Base-by-base conservation (phyloP, 331 rosid species). In the Cydonia oblonga region DNA sequence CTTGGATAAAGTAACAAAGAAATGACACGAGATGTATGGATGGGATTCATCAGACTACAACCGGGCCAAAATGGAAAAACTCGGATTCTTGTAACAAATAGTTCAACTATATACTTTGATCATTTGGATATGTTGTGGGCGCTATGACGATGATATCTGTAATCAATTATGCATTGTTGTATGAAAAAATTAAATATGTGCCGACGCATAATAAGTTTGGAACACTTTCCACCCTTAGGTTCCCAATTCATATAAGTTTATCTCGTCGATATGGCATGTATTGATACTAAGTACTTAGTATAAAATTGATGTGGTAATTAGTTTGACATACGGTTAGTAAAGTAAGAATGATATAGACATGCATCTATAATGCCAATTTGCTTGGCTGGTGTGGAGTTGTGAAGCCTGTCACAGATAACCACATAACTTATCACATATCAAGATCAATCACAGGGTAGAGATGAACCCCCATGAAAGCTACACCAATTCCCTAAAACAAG, bases 221-320 rank as follows among this genome's bases (percentile, higher is more conserved):
- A 0, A 49, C 7, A 49, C 4, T 2, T 5, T 6, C 4, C 0
- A 6, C 0, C 0, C 3, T 16, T 3, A 49, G 1, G 4, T 49
- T 0, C 2, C 4, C 3, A 16, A 6, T 49, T 46, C 7, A 15
- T 6, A 1, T 16, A 16, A 16, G 20, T 6, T 3, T 49, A 1
- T 49, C 4, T 49, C 0, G 0, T 16, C 0, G 4, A 49, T 49
- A 16, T 49, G 20, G 1, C 1, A 1, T 6, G 7, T 6, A 49
- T 49, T 3, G 8, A 46, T 46, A 46, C 1, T 4, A 1, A 46
- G 8, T 16, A 49, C 4, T 49, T 5, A 0, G 7, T 14, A 44
- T 14, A 5, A 5, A 4, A 44, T 44, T 44, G 2, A 44, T 44
- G 52, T 44, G 52, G 3, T 35, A 35, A 35, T 35, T 46, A 15